Evolutionary conservation across 192 early-diverging fungal species (phyloP), one percentile per base, ranked within the genome.

Genomic region (Coemansia sp.): DNA sequence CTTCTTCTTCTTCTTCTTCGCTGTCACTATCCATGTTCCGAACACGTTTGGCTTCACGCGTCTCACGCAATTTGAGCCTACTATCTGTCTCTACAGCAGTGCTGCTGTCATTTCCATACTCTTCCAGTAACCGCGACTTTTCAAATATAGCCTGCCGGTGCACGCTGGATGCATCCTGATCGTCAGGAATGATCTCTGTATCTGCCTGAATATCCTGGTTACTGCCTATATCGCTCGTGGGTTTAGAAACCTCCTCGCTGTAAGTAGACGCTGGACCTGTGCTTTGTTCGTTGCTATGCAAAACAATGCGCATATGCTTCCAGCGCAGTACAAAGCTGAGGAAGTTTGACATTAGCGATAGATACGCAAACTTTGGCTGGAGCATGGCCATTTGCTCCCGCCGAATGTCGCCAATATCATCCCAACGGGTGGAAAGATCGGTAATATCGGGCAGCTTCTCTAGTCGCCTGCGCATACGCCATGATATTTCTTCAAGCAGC

Each of bases 361-460:
- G 48, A 27, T 49, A 57, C 9, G 68, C 46, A 12, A 67, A 13
- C 42, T 42, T 58, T 17, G 73, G 21, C 45, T 58, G 56, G 13
- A 66, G 10, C 14, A 38, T 10, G 11, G 9, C 34, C 11, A 37
- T 37, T 10, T 37, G 34, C 34, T 37, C 34, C 34, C 34, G 34
- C 34, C 34, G 34, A 9, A 37, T 37, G 34, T 37, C 34, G 9
- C 34, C 34, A 37, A 37, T 37, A 37, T 10, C 3, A 37, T 37
- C 34, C 34, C 34, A 37, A 6, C 34, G 2, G 34, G 34, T 10
- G 34, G 34, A 37, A 37, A 37, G 34, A 10, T 37, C 34, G 34
- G 34, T 10, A 37, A 77, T 30, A 17, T 77, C 68, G 0, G 73
- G 73, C 64, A 64, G 64, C 53, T 77, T 77, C n/a, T 71, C 73